These are phyloP conservation scores for Myxozyma lipomycoides DNA, from an alignment of 805 yeast genomes.

Conservation along the genomic window DNA sequence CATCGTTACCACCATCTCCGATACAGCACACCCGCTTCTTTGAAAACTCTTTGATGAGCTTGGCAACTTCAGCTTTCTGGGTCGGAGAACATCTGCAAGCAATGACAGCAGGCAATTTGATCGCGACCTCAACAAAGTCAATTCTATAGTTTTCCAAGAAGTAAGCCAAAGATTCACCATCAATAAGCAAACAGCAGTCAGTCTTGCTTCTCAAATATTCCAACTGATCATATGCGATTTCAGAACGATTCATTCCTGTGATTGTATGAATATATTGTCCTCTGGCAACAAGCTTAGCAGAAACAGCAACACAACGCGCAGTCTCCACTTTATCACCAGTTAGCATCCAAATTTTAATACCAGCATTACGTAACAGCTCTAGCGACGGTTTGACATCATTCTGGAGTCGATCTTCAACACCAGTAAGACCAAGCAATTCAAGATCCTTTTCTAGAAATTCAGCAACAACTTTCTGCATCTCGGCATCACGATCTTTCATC, in stretches of 20 bases:
- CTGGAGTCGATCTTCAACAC: conserved; percentile 95
- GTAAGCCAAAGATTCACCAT: conserved; percentile 82
- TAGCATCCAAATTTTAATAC: conserved; percentile 97
- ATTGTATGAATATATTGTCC: conserved; percentile 92
- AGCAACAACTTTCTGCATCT: conserved; percentile 63
- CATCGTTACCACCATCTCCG: conserved; percentile 99
- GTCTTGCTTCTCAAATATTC: conserved; percentile 63
- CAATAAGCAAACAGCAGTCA: conserved; percentile 77
- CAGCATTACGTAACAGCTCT: conserved; percentile 91
- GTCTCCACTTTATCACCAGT: conserved; percentile 99
- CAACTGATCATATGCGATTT: conserved; percentile 69
- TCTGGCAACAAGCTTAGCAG: conserved; percentile 84
- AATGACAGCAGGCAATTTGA: conserved; percentile 84
- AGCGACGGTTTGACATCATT: conserved; percentile 86
- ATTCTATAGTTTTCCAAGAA: conserved; percentile 59
- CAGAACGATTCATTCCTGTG: conserved; percentile 55
- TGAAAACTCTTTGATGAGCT: conserved; percentile 69
- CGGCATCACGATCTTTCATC: conserved; percentile 73
- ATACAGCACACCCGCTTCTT: conserved; percentile 93
- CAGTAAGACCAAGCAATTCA: conserved; percentile 87
- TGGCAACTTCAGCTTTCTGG: conserved; percentile 94
- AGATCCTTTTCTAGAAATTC: conserved; percentile 75
- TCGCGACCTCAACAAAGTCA: conserved; percentile 75
- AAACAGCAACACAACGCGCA: conserved; percentile 95
- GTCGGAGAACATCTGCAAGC: conserved; percentile 99